Evolutionary conservation across 2,329 filamentous ascomycete species (phyloP).

Genomic region (Aspergillus costaricaensis): DNA sequence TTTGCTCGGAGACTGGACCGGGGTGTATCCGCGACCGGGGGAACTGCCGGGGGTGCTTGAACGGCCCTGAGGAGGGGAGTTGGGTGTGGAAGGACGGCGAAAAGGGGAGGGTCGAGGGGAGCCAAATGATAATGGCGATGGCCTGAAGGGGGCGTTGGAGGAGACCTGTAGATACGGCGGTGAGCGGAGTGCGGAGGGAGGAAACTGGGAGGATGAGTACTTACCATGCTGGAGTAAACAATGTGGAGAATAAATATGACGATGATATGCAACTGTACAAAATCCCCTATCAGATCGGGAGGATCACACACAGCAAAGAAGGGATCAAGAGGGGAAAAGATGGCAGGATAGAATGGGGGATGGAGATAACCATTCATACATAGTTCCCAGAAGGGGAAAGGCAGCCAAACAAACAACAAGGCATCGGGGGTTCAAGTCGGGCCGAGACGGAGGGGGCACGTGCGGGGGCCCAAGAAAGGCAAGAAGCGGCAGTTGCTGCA

Average conservation of each 20-base stretch:
- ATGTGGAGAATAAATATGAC: background rate
- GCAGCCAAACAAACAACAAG: slow-evolving; percentile 21
- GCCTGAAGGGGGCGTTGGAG: slow-evolving; percentile 66
- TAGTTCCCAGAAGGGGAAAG: slow-evolving; percentile 6
- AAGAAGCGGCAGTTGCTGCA: background rate
- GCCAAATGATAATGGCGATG: slow-evolving; percentile 70
- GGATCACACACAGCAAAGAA: background rate
- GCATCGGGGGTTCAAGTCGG: slow-evolving; percentile 20
- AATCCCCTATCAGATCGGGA: background rate
- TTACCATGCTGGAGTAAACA: slow-evolving; percentile 22
- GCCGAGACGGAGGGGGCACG: slow-evolving; percentile 21
- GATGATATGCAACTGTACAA: background rate
- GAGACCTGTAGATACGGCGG: slow-evolving; percentile 25
- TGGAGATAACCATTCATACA: background rate
- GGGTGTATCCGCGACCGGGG: slow-evolving; percentile 44
- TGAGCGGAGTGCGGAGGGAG: slow-evolving; percentile 1
- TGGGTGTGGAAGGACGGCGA: slow-evolving; percentile 64
- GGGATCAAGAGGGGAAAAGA: background rate
- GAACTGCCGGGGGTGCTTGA: slow-evolving; percentile 52
- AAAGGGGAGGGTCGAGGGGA: slow-evolving; percentile 71
- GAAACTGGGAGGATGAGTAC: background rate
- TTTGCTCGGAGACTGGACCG: slow-evolving; percentile 50
- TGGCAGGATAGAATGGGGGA: background rate
- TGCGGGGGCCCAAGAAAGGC: slow-evolving; percentile 9
- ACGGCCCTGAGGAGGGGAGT: slow-evolving; percentile 59